phyloP scores from a whole-genome alignment of 306 rosid species.

The Senna siamea region DNA sequence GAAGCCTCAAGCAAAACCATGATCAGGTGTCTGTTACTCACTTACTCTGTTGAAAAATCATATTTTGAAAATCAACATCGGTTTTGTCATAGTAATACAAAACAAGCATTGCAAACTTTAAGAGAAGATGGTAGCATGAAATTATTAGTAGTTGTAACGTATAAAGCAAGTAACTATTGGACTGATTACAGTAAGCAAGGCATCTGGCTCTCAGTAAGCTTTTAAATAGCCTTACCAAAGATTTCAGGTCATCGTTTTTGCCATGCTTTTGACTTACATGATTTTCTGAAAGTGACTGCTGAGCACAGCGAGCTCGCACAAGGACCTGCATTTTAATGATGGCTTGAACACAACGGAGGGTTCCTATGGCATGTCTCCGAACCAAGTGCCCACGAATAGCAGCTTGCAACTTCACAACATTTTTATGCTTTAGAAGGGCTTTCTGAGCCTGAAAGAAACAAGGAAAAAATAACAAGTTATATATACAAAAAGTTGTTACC shows the following conservation, averaged over 20 bases:
- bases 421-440: constrained; percentile 55
- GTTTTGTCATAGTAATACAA: background rate
- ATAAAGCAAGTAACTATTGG: background rate
- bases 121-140: background rate
- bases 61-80: background rate
- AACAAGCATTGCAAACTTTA: background rate
- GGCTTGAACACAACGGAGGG: constrained; percentile 89
- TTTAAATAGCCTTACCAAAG: constrained; percentile 53
- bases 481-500: background rate
- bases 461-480: background rate
- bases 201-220: background rate
- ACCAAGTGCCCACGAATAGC: constrained; percentile 92
- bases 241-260: constrained; percentile 34
- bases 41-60: constrained; percentile 3
- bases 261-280: constrained; percentile 29
- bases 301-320: constrained; percentile 77
- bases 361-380: constrained; percentile 86
- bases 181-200: constrained; percentile 18
- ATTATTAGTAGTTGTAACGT: constrained; percentile 1
- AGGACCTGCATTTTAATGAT: constrained; percentile 83
- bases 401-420: constrained; percentile 88
- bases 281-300: constrained; percentile 16
- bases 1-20: background rate
- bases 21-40: background rate
- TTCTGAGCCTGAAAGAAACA: constrained; percentile 64